Evolutionary conservation across 1,139 yeast species (phyloP), one percentile per base, ranked within the genome.

Genomic region (Pichia kudriavzevii): DNA sequence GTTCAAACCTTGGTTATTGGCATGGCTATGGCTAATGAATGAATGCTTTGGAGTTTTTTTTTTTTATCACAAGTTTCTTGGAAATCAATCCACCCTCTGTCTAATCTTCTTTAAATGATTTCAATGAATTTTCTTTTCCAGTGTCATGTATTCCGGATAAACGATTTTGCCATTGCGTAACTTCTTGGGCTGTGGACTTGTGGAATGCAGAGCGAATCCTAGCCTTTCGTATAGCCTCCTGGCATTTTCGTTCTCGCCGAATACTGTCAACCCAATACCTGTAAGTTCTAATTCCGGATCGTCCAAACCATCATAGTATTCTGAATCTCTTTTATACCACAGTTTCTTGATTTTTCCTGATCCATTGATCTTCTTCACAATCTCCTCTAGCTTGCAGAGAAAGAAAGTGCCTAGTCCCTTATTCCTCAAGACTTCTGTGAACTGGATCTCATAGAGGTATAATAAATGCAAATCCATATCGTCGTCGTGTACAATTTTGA

Each of bases 1-100:
- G 75, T 91, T 41, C 87, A 83, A 56, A 85, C 82, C 53, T 71
- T 84, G 37, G 94, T 95, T 15, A 76, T 77, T 38, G 97, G 97
- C 13, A 21, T 39, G 29, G 17, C 11, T 7, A 30, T 5, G 7
- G 15, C 16, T 12, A 8, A 13, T 26, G 4, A 18, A n/a, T n/a
- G n/a, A n/a, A n/a, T n/a, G n/a, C n/a, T n/a, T n/a, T n/a, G n/a
- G n/a, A n/a, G n/a, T n/a, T n/a, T n/a, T n/a, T n/a, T n/a, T n/a
- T n/a, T n/a, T n/a, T n/a, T n/a, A n/a, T n/a, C n/a, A n/a, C n/a
- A n/a, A n/a, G n/a, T n/a, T n/a, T n/a, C n/a, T n/a, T n/a, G n/a
- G n/a, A n/a, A n/a, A n/a, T n/a, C n/a, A n/a, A n/a, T n/a, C n/a
- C n/a, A n/a, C n/a, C n/a, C n/a, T n/a, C n/a, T n/a, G n/a, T n/a